Evolutionary conservation across 139 green algal species (phyloP), one percentile per base, ranked within the genome.

Genomic region (Edaphochlamys debaryana): DNA sequence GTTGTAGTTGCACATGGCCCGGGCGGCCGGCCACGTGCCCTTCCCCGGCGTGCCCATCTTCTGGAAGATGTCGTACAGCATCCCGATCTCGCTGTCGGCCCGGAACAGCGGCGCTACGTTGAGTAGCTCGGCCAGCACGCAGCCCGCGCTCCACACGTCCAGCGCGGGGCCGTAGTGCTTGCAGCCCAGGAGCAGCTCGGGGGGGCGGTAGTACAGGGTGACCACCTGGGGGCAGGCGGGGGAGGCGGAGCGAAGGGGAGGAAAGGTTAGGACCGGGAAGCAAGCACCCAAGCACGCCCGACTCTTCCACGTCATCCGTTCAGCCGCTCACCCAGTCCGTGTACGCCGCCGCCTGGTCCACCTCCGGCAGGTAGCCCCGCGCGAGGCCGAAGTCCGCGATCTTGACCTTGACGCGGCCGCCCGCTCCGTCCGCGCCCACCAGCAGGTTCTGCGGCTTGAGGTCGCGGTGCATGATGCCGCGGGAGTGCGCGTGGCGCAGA

Each of bases 81-180:
- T 68, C 41, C 0, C 42, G 27, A 93, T 88, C 84, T 98, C 95
- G 29, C 81, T 93, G 54, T 97, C 77, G 0, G 86, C 88, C 6
- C 37, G 45, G 75, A 98, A 98, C 3, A 98, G 87, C 11, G 95
- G 93, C 36, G 81, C 41, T 15, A 80, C 71, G 67, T 86, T 95
- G 3, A 94, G 67, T 81, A 98, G 90, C 88, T 99, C 97, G 20
- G 94, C 97, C 84, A 99, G 94, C 58, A 99, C 98, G 92, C 97
- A 99, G 62, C 96, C 97, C 7, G 98, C 92, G 79, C 87, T 95
- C 97, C 97, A 99, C 34, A 99, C 91, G 87, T 99, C 97, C 27
- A 99, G 94, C 3, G 92, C 92, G 6, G 93, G 94, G 63, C 90
- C 92, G 92, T 99, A 99, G 77, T 93, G 83, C 54, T 90, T 93